Percentiles rank a stretch among this genome's conserved stretches.
These are phyloP conservation scores for Pisolithus tinctorius DNA, from an alignment of 768 basidiomycete species.

Conservation along the genomic window DNA sequence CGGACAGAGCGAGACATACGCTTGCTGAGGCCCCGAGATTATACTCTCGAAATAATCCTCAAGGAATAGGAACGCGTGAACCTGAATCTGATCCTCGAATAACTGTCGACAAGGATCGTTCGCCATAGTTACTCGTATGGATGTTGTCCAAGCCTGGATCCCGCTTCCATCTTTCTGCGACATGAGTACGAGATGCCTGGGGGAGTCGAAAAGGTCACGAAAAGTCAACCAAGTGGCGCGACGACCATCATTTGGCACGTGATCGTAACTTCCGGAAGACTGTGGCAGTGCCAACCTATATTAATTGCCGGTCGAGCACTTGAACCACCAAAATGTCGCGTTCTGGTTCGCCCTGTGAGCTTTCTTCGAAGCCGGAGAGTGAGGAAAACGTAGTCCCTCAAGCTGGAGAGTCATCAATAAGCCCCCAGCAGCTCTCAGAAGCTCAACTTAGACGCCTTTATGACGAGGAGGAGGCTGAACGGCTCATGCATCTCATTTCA, in stretches of 20 bases:
- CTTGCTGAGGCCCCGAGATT: constrained; percentile 56
- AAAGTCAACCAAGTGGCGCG: no score
- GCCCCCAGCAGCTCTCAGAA: constrained; percentile 38
- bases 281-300: no score
- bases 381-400: no score
- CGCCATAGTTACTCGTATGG: constrained; percentile 60
- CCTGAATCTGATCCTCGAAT: constrained; percentile 68
- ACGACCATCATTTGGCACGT: no score
- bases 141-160: constrained; percentile 64
- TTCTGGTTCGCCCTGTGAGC: no score
- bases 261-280: no score
- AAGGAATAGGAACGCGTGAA: constrained; percentile 72
- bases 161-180: constrained; percentile 26
- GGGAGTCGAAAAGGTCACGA: no score
- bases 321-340: no score
- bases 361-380: no score
- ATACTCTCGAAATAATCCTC: constrained; percentile 73
- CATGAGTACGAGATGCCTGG: constrained; percentile 2
- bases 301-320: no score
- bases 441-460: constrained; percentile 49
- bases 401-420: neutral
- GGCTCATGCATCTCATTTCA: constrained; percentile 56
- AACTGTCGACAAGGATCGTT: constrained; percentile 65
- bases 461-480: constrained; percentile 57
- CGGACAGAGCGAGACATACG: constrained; percentile 35